Percentiles rank a stretch among this genome's conserved stretches.
These are phyloP conservation scores for Cryptosporidium viatorum DNA, from an alignment of 169 alveolate species.

Conservation along the genomic window DNA sequence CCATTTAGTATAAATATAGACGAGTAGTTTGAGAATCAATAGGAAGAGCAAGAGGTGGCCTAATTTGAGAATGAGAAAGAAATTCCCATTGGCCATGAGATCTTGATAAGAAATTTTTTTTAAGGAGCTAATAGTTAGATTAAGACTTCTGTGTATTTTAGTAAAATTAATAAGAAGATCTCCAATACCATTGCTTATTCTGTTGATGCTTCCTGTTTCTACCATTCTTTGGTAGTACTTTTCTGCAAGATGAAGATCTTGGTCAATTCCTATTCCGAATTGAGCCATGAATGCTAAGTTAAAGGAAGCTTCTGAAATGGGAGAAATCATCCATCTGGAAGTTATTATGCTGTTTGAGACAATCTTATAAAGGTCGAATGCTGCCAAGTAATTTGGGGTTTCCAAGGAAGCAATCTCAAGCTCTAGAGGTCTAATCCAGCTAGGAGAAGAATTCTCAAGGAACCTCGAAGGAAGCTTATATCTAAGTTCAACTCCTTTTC, in stretches of 20 bases:
- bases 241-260: constrained; percentile 32
- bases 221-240: constrained; percentile 42
- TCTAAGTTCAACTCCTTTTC: constrained; percentile 15
- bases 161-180: constrained; percentile 1
- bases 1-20: not conserved
- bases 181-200: constrained; percentile 35
- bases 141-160: not conserved
- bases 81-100: not conserved
- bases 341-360: constrained; percentile 2
- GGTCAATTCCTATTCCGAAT: constrained; percentile 56
- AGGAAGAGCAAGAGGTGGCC: constrained; percentile 24
- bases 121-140: not conserved
- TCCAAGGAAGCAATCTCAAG: not conserved
- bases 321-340: constrained; percentile 63
- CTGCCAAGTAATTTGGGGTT: constrained; percentile 22
- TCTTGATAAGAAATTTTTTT: not conserved
- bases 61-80: not conserved
- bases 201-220: constrained; percentile 23
- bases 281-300: constrained; percentile 59
- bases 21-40: constrained; percentile 4
- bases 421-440: constrained; percentile 23
- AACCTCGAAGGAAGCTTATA: not conserved
- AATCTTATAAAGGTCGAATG: constrained; percentile 26
- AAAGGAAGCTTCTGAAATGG: constrained; percentile 58
- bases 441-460: not conserved